A percentile compares a stretch with the other conserved stretches of the same genome.
phyloP scores from a whole-genome alignment of 306 rosid species.

The Styphnolobium japonicum region DNA sequence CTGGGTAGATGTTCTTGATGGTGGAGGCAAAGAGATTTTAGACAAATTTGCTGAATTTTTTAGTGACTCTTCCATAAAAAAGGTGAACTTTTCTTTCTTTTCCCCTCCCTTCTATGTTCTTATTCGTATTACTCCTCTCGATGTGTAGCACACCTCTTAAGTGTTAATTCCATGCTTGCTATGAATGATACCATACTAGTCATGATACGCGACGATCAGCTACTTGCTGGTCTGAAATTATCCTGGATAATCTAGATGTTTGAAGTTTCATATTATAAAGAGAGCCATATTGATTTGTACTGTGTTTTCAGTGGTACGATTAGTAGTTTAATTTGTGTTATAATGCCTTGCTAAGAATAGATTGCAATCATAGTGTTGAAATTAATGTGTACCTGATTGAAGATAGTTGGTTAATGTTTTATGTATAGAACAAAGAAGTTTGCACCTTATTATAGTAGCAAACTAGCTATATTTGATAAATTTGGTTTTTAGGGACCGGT shows the following conservation, averaged over 20 bases:
- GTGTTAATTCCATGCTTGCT: neutral
- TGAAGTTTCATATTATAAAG: neutral
- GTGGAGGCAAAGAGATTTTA: constrained; percentile 80
- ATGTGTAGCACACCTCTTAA: neutral
- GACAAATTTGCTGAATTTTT: constrained; percentile 74
- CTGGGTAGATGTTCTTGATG: constrained; percentile 99
- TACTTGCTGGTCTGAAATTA: neutral
- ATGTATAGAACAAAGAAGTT: neutral
- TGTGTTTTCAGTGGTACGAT: neutral
- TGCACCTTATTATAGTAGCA: neutral
- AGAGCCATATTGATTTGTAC: neutral
- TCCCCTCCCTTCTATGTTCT: neutral
- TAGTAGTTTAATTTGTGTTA: neutral
- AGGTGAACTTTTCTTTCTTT: constrained; percentile 55
- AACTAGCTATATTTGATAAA: neutral
- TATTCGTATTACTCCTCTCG: constrained; percentile 11
- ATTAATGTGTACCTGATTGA: too few relatives aligned
- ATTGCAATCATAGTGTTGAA: neutral
- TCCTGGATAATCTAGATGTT: neutral
- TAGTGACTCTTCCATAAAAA: constrained; percentile 67
- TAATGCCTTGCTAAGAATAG: neutral
- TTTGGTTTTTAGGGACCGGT: neutral
- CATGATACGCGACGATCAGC: neutral
- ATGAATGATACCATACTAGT: neutral
- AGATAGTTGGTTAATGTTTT: neutral